Conservation (phyloP, 208 protist species). For the Leishmania major region DNA sequence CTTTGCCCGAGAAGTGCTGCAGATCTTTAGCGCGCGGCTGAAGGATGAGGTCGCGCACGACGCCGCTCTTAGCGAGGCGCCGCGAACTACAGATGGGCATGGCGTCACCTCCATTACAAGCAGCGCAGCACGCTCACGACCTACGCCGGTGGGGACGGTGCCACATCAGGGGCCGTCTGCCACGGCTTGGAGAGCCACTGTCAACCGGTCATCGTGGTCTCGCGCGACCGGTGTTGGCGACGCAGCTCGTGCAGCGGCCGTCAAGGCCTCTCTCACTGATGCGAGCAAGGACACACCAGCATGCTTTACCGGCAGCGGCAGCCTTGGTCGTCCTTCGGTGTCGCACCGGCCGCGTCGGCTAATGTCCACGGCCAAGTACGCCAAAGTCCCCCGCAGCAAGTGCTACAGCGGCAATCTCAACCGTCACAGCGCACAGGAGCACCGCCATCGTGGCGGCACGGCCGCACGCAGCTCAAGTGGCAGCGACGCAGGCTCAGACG, state of each 20-base stretch:
- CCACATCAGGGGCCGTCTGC: not conserved
- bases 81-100: not conserved
- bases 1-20: not conserved
- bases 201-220: not conserved
- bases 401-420: not conserved
- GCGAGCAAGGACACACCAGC: not conserved
- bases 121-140: not conserved
- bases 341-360: conserved; percentile 1
- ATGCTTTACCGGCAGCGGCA: not conserved
- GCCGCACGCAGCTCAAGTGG: conserved; percentile 3
- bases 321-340: not conserved
- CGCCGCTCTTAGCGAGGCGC: not conserved
- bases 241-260: not conserved
- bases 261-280: not conserved
- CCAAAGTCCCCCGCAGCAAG: not conserved
- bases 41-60: not conserved
- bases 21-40: not conserved
- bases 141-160: not conserved
- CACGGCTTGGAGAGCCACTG: not conserved
- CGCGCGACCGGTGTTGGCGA: not conserved
- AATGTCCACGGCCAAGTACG: not conserved
- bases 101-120: not conserved
- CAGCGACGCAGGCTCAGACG: conserved; percentile 2
- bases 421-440: not conserved
- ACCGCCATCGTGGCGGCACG: not conserved